Evolutionary conservation across 805 yeast genomes (phyloP), one percentile per base, ranked within the genome.

Genomic region (Myxozyma mucilagina): DNA sequence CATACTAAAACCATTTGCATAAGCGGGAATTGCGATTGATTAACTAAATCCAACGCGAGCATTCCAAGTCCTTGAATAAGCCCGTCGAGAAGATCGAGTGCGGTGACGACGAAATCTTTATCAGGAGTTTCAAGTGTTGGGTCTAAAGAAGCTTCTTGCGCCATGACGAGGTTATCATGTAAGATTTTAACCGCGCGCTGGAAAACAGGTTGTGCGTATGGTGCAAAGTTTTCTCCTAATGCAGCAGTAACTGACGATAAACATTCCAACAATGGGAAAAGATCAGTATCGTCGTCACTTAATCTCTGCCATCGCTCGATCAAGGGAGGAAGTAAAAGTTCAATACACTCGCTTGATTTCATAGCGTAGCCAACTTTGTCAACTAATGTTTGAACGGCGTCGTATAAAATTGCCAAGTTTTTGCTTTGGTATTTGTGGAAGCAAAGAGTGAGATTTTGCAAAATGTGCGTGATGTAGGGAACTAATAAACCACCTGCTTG

Each of bases 261-360:
- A 75, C 98, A 92, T 36, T 93, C 98, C 61, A 94, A 76, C 65
- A 94, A 78, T 5, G 97, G 96, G 93, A 97, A 90, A 66, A 93
- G 75, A 68, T 86, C 97, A 57, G 83, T 82, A 72, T 93, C 97
- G 57, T 85, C 84, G 71, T 94, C 97, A 14, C 78, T 76, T 53
- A 91, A 74, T 43, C 74, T 68, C 59, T 86, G 84, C 99, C 99
- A 94, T 74, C 89, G 88, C 13, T 76, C 79, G 53, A 93, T 82
- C 59, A 94, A 78, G 31, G 96, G 96, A 4, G 97, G 97, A 67
- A 94, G 76, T 18, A 94, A 75, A 1, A 81, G 70, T 57, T 84
- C 79, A 64, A 90, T 79, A 59, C 83, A 85, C 29, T 79, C 78
- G 59, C 86, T 83, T 43, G 82, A 75, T 43, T 81, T 78, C 57